Evolutionary conservation across 192 early-diverging fungal species (phyloP), one percentile per base, ranked within the genome.

Genomic region (Coemansia sp.): DNA sequence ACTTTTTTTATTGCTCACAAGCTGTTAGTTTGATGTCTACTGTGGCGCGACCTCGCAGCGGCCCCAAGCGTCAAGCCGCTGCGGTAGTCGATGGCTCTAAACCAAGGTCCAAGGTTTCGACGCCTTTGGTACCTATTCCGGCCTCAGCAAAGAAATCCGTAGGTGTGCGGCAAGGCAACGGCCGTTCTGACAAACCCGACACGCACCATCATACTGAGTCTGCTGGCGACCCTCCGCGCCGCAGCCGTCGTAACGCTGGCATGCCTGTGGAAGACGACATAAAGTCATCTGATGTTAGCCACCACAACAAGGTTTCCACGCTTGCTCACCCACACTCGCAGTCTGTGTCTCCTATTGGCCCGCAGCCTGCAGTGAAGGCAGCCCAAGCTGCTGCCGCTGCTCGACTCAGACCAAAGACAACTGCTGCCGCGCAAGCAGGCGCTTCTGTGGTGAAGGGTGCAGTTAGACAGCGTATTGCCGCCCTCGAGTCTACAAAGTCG

Each of bases 11-110:
- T 0, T 37, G 7, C 36, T 37, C 36, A 37, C 36, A 31, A 4
- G 45, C 4, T 3, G 23, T 36, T 25, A 31, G 11, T 39, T 41
- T 31, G 36, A 80, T 81, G 78, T 81, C 78, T 59, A 71, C 78
- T 2, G 72, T 73, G 67, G 74, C 72, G 48, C 79, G 79, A 45
- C 65, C 73, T 25, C 79, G 79, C 51, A 74, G 50, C 65, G 75
- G 70, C 19, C 66, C 74, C 37, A 75, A 62, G 48, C 63, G 69
- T 17, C 73, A 62, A 36, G 19, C 72, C 19, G 69, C 66, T 1
- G 21, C 44, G 14, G 53, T 37, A 5, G 51, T 31, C n/a, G 51
- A 27, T 19, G 51, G 45, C 68, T 67, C 64, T 23, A 70, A 70
- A 37, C 19, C 68, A 27, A 69, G 42, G 62, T 21, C 66, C 14